Evolutionary conservation across 345 rosid species (phyloP).

Genomic region (Citrus hindsii): DNA sequence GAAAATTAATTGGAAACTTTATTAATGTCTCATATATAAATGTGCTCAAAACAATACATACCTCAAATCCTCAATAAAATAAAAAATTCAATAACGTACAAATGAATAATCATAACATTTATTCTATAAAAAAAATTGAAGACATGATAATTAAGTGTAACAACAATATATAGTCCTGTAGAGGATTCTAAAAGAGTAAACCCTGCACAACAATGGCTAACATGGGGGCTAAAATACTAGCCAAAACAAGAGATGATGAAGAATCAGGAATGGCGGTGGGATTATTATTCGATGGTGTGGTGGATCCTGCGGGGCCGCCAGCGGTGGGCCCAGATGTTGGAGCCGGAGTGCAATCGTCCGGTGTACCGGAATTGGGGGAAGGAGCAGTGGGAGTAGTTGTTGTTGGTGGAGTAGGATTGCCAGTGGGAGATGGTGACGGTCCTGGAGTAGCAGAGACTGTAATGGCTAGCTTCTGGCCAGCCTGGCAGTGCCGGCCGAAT

Average conservation of each 20-base stretch:
- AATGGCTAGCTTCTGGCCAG: constrained; percentile 31
- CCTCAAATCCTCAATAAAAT: too few relatives aligned
- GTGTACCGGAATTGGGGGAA: constrained; percentile 13
- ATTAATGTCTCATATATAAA: too few relatives aligned
- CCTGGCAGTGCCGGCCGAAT: constrained; percentile 19
- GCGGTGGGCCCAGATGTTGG: constrained; percentile 10
- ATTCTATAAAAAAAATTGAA: neutral
- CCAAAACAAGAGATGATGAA: constrained; percentile 22
- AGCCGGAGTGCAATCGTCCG: constrained; percentile 9
- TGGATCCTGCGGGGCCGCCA: neutral
- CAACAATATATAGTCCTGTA: neutral
- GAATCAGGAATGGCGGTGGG: constrained; percentile 1
- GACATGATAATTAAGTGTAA: neutral
- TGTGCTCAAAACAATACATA: too few relatives aligned
- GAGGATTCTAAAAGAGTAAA: constrained; percentile 5
- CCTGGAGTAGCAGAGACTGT: constrained; percentile 22
- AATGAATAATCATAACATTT: neutral
- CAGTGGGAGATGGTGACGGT: constrained; percentile 5
- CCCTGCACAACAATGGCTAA: neutral
- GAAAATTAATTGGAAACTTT: too few relatives aligned
- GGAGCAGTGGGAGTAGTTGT: constrained; percentile 12
- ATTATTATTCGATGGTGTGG: neutral
- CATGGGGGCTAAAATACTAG: constrained; percentile 1
- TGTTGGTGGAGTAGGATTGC: constrained; percentile 13
- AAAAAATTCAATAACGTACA: neutral